These are phyloP conservation scores for Gossypium herbaceum DNA, from an alignment of 345 rosid genomes.

Conservation along the genomic window DNA sequence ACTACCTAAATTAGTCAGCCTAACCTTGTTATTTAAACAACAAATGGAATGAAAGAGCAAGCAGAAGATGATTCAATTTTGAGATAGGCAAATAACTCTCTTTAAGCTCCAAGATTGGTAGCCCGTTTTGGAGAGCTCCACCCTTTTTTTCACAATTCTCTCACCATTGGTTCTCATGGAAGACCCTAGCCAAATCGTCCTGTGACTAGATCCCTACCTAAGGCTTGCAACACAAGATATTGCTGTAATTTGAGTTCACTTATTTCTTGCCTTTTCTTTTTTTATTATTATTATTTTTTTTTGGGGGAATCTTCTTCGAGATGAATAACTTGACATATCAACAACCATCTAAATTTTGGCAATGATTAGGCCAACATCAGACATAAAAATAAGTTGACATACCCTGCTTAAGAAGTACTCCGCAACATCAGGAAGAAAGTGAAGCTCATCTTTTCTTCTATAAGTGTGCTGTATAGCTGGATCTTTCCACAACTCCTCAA, in stretches of 20 bases:
- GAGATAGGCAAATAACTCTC: too few relatives aligned
- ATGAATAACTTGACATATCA: conserved; percentile 5
- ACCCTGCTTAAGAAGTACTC: conserved; percentile 95
- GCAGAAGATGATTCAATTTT: too few relatives aligned
- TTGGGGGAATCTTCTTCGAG: not conserved
- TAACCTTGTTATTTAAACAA: too few relatives aligned
- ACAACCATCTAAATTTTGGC: not conserved
- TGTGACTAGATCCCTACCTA: too few relatives aligned
- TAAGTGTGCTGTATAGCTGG: conserved; percentile 91
- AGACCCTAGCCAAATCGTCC: too few relatives aligned
- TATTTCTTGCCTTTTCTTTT: not conserved
- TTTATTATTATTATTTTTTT: not conserved
- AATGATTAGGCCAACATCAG: not conserved
- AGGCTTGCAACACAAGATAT: not conserved
- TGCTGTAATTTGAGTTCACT: not conserved
- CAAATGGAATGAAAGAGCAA: too few relatives aligned
- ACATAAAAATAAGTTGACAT: conserved; percentile 17
- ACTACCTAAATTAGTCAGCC: too few relatives aligned
- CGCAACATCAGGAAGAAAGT: conserved; percentile 92
- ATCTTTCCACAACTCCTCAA: conserved; percentile 98
- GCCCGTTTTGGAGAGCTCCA: too few relatives aligned
- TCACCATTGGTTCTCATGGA: too few relatives aligned
- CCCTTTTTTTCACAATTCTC: too few relatives aligned
- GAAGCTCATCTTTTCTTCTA: conserved; percentile 83
- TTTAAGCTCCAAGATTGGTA: too few relatives aligned